These are phyloP conservation scores for Solanum appendiculatum DNA, from an alignment of 257 asterid genomes.

Conservation along the genomic window DNA sequence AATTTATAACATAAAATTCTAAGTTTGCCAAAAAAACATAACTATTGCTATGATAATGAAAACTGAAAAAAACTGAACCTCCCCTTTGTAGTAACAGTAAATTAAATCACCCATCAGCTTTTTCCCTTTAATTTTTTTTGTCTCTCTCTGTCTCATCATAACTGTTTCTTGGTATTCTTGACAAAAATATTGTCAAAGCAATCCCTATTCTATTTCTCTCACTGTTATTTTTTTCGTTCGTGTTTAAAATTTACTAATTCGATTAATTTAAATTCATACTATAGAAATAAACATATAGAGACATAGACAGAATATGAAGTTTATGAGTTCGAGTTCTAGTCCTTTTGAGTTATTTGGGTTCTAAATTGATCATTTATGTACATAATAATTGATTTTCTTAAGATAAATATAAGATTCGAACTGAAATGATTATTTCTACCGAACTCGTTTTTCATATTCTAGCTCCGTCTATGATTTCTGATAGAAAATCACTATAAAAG, in stretches of 20 bases:
- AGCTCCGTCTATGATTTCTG: not conserved
- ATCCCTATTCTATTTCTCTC: too few species aligned
- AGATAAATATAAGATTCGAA: not conserved
- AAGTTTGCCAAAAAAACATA: not conserved
- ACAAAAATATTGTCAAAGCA: not conserved
- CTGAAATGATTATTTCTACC: not conserved
- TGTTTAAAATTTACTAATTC: rapidly evolving
- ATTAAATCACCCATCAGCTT: slow-evolving; percentile 7
- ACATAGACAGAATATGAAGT: rapidly evolving
- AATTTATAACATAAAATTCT: not conserved
- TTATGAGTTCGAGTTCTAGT: not conserved
- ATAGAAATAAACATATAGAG: not conserved
- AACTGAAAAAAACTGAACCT: not conserved
- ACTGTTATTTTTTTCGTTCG: too few species aligned
- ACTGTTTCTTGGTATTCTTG: slow-evolving; percentile 2
- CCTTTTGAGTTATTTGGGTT: not conserved
- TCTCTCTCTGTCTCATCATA: not conserved
- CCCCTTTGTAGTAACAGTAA: not conserved
- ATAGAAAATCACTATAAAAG: not conserved
- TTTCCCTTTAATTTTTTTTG: not conserved
- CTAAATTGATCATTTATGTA: not conserved
- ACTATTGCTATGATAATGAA: not conserved
- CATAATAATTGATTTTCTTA: not conserved
- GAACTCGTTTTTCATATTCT: not conserved
- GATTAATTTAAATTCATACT: not conserved